Evolutionary conservation across 192 early-diverging fungal species (phyloP).

Genomic region (Coemansia sp.): DNA sequence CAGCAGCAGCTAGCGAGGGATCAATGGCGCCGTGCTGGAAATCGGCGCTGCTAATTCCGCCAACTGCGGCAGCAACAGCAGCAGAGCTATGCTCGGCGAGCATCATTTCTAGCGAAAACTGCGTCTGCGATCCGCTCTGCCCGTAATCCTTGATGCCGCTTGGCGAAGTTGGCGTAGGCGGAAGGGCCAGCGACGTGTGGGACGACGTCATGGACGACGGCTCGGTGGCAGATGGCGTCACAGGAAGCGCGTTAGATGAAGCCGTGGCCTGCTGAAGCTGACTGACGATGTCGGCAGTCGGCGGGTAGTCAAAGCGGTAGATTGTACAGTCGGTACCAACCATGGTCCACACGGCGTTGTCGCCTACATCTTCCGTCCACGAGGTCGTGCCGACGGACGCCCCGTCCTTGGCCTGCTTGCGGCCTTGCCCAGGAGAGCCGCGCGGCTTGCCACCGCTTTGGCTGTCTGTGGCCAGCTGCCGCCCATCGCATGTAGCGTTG

Average conservation of each 20-base stretch:
- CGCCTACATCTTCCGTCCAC: constrained; percentile 80
- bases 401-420: constrained; percentile 39
- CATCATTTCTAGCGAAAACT: constrained; percentile 39
- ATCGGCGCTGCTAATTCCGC: constrained; percentile 6
- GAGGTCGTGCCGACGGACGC: constrained; percentile 52
- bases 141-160: constrained; percentile 35
- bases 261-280: constrained; percentile 17
- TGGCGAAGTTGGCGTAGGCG: constrained; percentile 38
- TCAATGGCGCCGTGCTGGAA: constrained; percentile 27
- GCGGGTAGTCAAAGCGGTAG: constrained; percentile 47
- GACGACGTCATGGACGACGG: constrained; percentile 13
- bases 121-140: constrained; percentile 46
- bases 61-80: constrained; percentile 3
- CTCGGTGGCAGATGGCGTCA: constrained; percentile 1
- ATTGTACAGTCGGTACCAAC: constrained; percentile 70
- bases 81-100: constrained; percentile 15
- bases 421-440: constrained; percentile 26
- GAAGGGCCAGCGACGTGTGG: constrained; percentile 52
- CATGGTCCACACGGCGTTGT: constrained; percentile 90
- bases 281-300: constrained; percentile 16
- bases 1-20: constrained; percentile 36
- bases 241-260: constrained; percentile 5
- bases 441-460: constrained; percentile 10
- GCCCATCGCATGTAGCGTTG: constrained; percentile 54
- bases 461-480: constrained; percentile 28